These are phyloP conservation scores for Fonsecaea pedrosoi DNA, from an alignment of 2,329 filamentous ascomycete species.

Conservation along the genomic window DNA sequence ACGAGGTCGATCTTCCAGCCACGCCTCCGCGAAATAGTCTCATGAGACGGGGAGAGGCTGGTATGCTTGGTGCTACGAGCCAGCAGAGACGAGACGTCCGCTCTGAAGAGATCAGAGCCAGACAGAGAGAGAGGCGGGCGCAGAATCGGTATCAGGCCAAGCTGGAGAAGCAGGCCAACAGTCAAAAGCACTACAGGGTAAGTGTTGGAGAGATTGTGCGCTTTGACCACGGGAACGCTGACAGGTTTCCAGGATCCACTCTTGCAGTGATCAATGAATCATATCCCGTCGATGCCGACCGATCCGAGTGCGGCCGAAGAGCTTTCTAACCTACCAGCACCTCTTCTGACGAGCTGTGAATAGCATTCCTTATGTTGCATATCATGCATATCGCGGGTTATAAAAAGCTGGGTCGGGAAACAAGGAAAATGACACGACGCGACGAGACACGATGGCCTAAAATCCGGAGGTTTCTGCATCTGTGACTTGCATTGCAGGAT, in stretches of 20 bases:
- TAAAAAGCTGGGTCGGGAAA: background rate
- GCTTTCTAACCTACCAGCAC: constrained; percentile 1
- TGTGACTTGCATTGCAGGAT: background rate
- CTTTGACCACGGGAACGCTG: constrained; percentile 13
- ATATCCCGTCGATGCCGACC: background rate
- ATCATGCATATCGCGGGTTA: constrained; percentile 15
- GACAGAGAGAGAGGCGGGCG: constrained; percentile 68
- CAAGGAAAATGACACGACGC: constrained; percentile 3
- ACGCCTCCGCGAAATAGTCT: constrained; percentile 46
- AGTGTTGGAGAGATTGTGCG: constrained; percentile 42
- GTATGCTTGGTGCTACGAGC: constrained; percentile 79
- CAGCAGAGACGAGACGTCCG: constrained; percentile 73
- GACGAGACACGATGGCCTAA: background rate
- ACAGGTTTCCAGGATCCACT: constrained; percentile 35
- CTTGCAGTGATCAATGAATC: constrained; percentile 34
- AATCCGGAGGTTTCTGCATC: background rate
- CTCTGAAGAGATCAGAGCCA: constrained; percentile 71
- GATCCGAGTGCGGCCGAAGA: background rate
- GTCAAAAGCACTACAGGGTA: constrained; percentile 76
- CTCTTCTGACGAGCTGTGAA: background rate
- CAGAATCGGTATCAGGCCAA: constrained; percentile 70
- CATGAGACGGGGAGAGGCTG: constrained; percentile 73
- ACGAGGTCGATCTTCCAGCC: constrained; percentile 43
- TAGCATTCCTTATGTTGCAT: constrained; percentile 18
- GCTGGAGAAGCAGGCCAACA: constrained; percentile 76